Evolutionary conservation across 164 flowering plant genomes (phyloP), one percentile per base, ranked within the genome.

Genomic region (Vitis rotundifolia): DNA sequence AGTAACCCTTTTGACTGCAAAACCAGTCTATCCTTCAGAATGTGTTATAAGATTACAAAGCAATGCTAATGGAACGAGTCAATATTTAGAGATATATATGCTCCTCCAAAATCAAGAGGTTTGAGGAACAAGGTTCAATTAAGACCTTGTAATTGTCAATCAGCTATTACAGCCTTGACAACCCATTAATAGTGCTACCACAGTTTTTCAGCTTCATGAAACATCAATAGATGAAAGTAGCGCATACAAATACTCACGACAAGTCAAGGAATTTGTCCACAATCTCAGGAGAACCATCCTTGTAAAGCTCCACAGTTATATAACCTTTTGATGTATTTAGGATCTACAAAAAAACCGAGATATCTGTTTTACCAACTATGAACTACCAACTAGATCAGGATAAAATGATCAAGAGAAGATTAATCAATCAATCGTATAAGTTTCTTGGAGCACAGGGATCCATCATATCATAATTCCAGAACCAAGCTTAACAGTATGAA

Each of bases 1-100:
- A 96, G 79, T 84, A 79, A 12, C 97, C 98, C 77, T 86, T 93
- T 68, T 88, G 86, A 84, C 99, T 96, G 92, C 80, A 81, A 75
- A 71, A 78, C 28, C 68, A 78, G 59, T 59, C 15, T 2, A 10
- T 47, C 50, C 60, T 11, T 49, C 28, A 29, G 8, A 47, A 9
- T n/a, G 47, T 18, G 19, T 29, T 8, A 67, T 11, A 63, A 63
- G 6, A 11, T 10, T 19, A 6, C 26, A 52, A 7, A 9, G n/a
- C 1, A 11, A 64, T 16, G 51, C 31, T 22, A 22, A 26, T 0
- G 0, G 61, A 59, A 14, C 31, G 28, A 59, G 37, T 19, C 11
- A 9, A 59, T 26, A 59, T 11, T 59, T 22, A 37, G 37, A 22
- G 9, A 5, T 49, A 0, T 37, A 37, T 37, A 37, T 37, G 44